phyloP scores from a whole-genome alignment of 75 land plant genomes.

The Azolla pinnata region DNA sequence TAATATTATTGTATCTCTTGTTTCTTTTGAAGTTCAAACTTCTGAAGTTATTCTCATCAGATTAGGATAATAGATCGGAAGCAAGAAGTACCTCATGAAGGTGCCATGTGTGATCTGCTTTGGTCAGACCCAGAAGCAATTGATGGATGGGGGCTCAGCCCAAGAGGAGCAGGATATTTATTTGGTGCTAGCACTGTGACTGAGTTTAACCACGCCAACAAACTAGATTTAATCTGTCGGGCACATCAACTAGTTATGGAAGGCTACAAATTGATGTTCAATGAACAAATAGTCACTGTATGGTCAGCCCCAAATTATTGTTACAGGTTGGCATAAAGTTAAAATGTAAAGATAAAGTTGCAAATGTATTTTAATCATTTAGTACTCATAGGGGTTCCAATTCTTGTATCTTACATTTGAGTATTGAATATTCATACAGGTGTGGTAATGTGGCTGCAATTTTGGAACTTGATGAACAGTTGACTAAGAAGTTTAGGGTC shows the following conservation, averaged over 20 bases:
- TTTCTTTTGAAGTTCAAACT: neutral
- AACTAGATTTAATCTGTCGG: constrained; percentile 89
- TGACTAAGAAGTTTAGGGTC: constrained; percentile 80
- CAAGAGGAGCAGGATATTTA: constrained; percentile 93
- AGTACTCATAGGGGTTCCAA: no score
- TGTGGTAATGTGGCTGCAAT: constrained; percentile 99
- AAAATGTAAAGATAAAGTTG: no score
- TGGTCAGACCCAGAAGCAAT: constrained; percentile 99
- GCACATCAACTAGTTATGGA: constrained; percentile 99
- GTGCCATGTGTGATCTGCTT: constrained; percentile 97
- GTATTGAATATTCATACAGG: constrained; percentile 36
- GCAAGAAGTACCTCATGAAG: constrained; percentile 99
- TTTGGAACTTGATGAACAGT: constrained; percentile 85
- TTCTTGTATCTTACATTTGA: no score
- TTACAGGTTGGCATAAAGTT: no score
- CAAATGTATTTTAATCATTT: no score
- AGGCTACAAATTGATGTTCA: constrained; percentile 99
- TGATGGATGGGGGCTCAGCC: constrained; percentile 98
- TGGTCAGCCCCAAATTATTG: constrained; percentile 99
- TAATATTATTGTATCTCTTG: no score
- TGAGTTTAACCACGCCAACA: constrained; percentile 78
- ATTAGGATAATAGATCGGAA: constrained; percentile 92
- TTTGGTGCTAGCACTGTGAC: constrained; percentile 89
- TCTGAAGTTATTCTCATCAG: constrained; percentile 25
- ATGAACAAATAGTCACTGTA: constrained; percentile 90